phyloP scores from a whole-genome alignment of 768 basidiomycete species.

The Floccularia luteovirens region DNA sequence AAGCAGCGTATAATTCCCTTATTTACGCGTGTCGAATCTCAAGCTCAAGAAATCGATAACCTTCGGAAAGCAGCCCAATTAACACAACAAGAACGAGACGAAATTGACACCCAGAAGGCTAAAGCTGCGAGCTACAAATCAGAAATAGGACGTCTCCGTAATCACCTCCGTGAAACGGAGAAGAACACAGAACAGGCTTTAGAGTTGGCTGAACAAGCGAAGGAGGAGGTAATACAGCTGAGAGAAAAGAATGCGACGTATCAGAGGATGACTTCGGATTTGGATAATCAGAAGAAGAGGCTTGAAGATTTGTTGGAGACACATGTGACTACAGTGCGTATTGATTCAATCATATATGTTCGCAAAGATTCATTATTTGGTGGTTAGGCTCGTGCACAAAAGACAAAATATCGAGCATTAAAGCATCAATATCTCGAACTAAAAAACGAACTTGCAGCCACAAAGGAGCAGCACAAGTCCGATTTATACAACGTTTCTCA shows the following conservation, averaged over 20 bases:
- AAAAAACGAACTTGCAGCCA: conserved; percentile 8
- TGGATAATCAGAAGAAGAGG: conserved; percentile 19
- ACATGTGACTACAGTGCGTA: conserved; percentile 17
- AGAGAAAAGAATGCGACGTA: conserved; percentile 9
- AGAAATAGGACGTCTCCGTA: conserved; percentile 14
- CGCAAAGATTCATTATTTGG: neutral
- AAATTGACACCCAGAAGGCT: conserved; percentile 9
- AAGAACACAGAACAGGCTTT: conserved; percentile 19
- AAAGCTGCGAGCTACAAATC: conserved; percentile 11
- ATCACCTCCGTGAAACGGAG: conserved; percentile 9
- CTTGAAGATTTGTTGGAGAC: conserved; percentile 22
- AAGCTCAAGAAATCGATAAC: conserved; percentile 17
- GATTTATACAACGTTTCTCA: neutral
- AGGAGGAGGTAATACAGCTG: conserved; percentile 13
- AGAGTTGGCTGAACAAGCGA: conserved; percentile 17
- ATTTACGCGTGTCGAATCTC: conserved; percentile 20
- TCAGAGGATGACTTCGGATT: conserved; percentile 13
- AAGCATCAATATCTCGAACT: conserved; percentile 12
- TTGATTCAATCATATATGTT: neutral
- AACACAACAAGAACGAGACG: conserved; percentile 8
- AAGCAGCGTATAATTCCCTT: conserved; percentile 31
- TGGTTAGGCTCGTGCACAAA: conserved; percentile 13
- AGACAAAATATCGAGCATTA: conserved; percentile 14
- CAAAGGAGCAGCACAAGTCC: conserved; percentile 11
- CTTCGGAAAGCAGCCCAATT: conserved; percentile 12